phyloP scores from a whole-genome alignment of 31 red algal species.

The Odonthalia washingtoniensis region DNA sequence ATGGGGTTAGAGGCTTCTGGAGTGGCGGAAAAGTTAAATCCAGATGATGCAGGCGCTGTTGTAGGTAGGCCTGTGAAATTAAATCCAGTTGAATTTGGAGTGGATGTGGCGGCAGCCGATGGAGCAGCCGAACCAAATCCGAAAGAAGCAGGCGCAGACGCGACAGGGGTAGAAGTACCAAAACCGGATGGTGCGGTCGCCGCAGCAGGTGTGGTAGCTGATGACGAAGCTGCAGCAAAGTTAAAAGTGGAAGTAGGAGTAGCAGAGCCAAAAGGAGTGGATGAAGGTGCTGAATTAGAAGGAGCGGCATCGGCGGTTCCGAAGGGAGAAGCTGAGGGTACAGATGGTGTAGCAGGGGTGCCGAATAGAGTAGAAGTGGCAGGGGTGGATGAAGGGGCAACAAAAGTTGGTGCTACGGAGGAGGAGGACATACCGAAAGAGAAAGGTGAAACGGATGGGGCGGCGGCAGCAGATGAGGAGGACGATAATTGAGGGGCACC shows the following conservation, averaged over 20 bases:
- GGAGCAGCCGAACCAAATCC: not conserved
- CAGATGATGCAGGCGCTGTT: too few relatives aligned
- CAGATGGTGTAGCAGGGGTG: too few relatives aligned
- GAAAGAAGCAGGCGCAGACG: not conserved
- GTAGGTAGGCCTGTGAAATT: too few relatives aligned
- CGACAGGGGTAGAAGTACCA: not conserved
- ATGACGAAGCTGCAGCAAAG: too few relatives aligned
- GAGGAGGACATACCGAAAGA: not conserved
- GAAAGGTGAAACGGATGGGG: too few relatives aligned
- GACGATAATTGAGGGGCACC: too few relatives aligned
- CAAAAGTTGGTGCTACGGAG: not conserved
- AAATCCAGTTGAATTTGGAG: not conserved
- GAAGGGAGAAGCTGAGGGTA: too few relatives aligned
- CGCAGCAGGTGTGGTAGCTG: too few relatives aligned
- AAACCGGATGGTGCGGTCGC: not conserved
- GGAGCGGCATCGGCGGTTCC: not conserved
- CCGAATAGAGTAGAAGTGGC: not conserved
- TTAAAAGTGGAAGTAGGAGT: too few relatives aligned
- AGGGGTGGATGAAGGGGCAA: not conserved
- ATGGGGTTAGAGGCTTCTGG: too few relatives aligned
- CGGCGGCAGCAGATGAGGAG: too few relatives aligned
- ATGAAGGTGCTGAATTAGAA: not conserved
- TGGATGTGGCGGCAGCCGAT: not conserved
- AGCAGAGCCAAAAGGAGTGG: constrained; percentile 20
- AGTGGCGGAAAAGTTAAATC: too few relatives aligned